phyloP scores from a whole-genome alignment of 495 filamentous ascomycete genomes.

The Penicillium bialowiezense region DNA sequence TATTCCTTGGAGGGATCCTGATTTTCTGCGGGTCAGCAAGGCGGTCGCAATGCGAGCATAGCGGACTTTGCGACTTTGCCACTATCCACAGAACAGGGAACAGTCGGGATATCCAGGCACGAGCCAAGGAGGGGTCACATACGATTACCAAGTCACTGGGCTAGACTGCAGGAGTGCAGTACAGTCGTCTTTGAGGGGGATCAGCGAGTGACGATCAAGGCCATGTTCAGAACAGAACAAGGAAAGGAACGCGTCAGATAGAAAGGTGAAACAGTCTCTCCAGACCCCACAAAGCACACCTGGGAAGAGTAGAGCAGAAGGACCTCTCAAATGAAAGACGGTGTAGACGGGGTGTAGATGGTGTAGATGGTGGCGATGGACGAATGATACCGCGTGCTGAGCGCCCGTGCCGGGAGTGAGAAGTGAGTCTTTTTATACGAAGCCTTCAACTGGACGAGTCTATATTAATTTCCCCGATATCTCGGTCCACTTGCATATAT shows the following conservation, averaged over 20 bases:
- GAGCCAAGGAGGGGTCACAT: constrained; percentile 1
- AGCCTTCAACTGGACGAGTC: too few relatives aligned
- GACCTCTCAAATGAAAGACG: not conserved
- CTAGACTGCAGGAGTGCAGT: too few relatives aligned
- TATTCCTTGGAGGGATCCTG: not conserved
- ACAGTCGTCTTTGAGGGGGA: too few relatives aligned
- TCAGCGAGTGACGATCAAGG: constrained; percentile 8
- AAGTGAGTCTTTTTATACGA: not conserved
- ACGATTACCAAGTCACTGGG: not conserved
- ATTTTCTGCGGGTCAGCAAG: constrained; percentile 17
- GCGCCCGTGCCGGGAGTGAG: constrained; percentile 50
- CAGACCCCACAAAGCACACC: too few relatives aligned
- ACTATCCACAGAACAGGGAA: not conserved
- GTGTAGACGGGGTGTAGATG: constrained; percentile 8
- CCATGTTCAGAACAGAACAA: constrained; percentile 8
- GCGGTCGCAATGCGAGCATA: constrained; percentile 11
- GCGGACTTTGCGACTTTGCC: constrained; percentile 1
- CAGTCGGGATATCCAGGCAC: not conserved
- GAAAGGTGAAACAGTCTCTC: too few relatives aligned
- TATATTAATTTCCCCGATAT: too few relatives aligned
- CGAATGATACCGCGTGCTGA: constrained; percentile 44
- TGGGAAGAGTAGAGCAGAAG: not conserved
- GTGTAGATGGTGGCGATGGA: constrained; percentile 17
- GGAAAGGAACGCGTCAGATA: constrained; percentile 1
- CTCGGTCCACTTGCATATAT: too few relatives aligned